Percentiles rank a stretch among this genome's conserved stretches.
Conservation (phyloP, 2,329 filamentous ascomycete species). For the Calonectria montana region DNA sequence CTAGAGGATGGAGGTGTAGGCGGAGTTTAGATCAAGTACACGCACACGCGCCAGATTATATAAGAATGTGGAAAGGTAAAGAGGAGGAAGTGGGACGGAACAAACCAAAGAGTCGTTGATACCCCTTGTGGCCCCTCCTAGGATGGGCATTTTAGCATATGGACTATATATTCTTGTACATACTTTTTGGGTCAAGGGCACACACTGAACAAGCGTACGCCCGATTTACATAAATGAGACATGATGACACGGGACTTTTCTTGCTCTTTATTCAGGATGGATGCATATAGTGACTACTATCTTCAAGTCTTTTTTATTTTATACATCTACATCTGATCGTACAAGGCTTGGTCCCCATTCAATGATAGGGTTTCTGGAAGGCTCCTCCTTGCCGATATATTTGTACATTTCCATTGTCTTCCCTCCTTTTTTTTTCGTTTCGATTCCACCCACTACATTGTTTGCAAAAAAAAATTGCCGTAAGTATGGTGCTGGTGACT, state of each 20-base stretch:
- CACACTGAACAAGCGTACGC: background rate
- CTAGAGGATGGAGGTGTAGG: conserved; percentile 69
- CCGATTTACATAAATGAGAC: conserved; percentile 15
- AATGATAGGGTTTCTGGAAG: background rate
- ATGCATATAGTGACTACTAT: background rate
- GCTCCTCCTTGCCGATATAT: background rate
- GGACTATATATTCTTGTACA: conserved; percentile 27
- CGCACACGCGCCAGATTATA: background rate
- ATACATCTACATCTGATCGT: conserved; percentile 17
- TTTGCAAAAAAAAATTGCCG: background rate
- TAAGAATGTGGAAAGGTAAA: background rate
- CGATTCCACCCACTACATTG: background rate
- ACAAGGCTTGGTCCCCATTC: background rate
- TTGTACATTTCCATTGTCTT: conserved; percentile 20
- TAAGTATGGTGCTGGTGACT: background rate
- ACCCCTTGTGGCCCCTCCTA: conserved; percentile 39
- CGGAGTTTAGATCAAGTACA: conserved; percentile 48
- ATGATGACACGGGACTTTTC: conserved; percentile 13
- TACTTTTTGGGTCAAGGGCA: conserved; percentile 18
- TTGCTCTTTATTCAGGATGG: background rate
- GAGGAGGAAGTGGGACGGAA: conserved; percentile 4
- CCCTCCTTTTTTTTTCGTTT: background rate
- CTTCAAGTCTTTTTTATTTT: conserved; percentile 11
- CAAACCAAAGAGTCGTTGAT: conserved; percentile 40
- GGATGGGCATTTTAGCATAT: conserved; percentile 25